Evolutionary conservation across 2,329 filamentous ascomycete genomes (phyloP).

Genomic region (Helicocarpus griseus): DNA sequence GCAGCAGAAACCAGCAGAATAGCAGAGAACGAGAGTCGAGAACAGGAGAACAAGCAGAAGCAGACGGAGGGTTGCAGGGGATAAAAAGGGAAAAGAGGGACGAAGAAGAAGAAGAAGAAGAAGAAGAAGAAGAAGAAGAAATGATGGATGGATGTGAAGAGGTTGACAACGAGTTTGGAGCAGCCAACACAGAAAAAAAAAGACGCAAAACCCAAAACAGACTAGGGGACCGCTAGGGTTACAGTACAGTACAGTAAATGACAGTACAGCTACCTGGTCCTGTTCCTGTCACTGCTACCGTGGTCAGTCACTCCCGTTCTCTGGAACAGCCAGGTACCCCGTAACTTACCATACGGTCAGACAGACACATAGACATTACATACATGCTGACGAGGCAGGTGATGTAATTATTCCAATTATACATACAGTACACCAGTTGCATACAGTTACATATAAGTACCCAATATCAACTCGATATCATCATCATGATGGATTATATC

Average conservation of each 20-base stretch:
- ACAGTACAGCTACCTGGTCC: background rate
- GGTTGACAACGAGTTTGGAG: background rate
- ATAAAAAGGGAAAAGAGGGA: conserved; percentile 9
- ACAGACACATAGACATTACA: too few relatives aligned
- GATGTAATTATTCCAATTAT: too few relatives aligned
- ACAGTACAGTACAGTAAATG: background rate
- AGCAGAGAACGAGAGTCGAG: conserved; percentile 11
- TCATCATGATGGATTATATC: too few relatives aligned
- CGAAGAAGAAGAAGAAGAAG: background rate
- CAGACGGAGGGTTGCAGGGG: too few relatives aligned
- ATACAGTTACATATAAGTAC: too few relatives aligned
- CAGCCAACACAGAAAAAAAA: background rate
- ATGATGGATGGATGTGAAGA: background rate
- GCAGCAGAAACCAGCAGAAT: conserved; percentile 9
- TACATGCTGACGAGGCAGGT: too few relatives aligned
- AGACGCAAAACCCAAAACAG: background rate
- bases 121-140: background rate
- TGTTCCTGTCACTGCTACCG: background rate
- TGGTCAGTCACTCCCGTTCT: background rate
- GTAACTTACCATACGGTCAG: too few relatives aligned
- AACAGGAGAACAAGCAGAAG: conserved; percentile 5
- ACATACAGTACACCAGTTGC: too few relatives aligned
- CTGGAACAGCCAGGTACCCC: too few relatives aligned
- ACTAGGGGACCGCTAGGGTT: background rate
- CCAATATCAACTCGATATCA: too few relatives aligned